phyloP scores from a whole-genome alignment of 306 rosid genomes.

The Malus fusca region DNA sequence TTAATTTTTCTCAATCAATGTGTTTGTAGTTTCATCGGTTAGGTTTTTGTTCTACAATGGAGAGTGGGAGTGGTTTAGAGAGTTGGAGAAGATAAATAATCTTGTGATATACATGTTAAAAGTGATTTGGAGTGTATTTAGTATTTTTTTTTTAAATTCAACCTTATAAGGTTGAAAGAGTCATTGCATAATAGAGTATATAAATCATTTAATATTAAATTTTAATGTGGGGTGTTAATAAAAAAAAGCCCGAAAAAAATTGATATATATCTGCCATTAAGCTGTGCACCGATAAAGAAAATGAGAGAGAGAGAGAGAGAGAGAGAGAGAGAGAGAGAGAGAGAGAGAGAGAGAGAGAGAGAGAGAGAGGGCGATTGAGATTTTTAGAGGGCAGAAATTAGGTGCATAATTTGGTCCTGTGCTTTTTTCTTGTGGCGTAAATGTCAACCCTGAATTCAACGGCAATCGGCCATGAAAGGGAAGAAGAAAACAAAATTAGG shows the following conservation, averaged over 20 bases:
- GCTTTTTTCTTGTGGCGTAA: slow-evolving; percentile 22
- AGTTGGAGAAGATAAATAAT: too few relatives aligned
- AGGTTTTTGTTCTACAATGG: too few relatives aligned
- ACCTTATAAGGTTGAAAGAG: too few relatives aligned
- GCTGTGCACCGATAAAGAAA: neutral
- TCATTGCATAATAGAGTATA: too few relatives aligned
- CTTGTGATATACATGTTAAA: too few relatives aligned
- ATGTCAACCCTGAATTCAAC: slow-evolving; percentile 30
- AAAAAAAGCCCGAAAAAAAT: neutral
- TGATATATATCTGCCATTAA: neutral
- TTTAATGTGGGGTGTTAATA: too few relatives aligned
- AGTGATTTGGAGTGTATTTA: too few relatives aligned
- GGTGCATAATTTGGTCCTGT: slow-evolving; percentile 2
- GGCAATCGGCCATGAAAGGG: slow-evolving; percentile 14
- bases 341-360: neutral
- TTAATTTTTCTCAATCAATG: too few relatives aligned
- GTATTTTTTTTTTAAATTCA: too few relatives aligned
- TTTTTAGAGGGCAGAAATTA: neutral
- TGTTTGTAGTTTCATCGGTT: too few relatives aligned
- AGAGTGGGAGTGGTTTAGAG: too few relatives aligned
- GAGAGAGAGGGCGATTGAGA: neutral
- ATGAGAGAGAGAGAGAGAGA: neutral
- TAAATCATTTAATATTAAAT: too few relatives aligned
- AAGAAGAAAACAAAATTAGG: neutral
- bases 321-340: neutral